phyloP scores from a whole-genome alignment of 108 stramenopile species.

The Conticribra weissflogii region DNA sequence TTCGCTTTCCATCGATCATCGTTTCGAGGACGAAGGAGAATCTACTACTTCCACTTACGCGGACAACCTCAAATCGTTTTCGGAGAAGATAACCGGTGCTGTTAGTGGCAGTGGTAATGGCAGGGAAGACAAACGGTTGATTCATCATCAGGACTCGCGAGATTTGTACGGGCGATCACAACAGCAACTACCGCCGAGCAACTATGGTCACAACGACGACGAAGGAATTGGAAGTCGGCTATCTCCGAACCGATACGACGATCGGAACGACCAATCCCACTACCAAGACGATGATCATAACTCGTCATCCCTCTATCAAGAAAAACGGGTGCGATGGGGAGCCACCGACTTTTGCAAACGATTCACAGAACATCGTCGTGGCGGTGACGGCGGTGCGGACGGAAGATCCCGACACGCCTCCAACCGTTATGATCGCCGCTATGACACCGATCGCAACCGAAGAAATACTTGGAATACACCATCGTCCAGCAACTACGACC shows the following conservation, averaged over 20 bases:
- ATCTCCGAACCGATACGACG: too few species aligned
- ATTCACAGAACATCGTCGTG: conserved; percentile 6
- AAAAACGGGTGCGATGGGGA: conserved; percentile 7
- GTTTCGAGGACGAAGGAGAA: neutral
- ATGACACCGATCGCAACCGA: too few species aligned
- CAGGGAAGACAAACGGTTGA: neutral
- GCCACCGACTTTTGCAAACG: conserved; percentile 21
- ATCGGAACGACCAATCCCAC: neutral
- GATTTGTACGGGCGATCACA: neutral
- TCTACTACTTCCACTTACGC: conserved; percentile 13
- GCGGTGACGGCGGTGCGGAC: neutral
- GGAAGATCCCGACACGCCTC: neutral
- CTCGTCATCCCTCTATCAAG: neutral
- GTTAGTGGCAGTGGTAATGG: neutral
- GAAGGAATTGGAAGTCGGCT: too few species aligned
- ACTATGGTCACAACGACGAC: too few species aligned
- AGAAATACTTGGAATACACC: too few species aligned
- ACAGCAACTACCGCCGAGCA: too few species aligned
- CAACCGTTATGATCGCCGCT: neutral
- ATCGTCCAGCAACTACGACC: neutral
- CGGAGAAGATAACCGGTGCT: conserved; percentile 7
- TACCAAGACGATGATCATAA: neutral
- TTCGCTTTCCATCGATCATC: neutral
- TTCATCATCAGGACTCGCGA: neutral
- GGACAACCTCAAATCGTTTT: conserved; percentile 22